Conservation (phyloP, 2,329 filamentous ascomycete genomes). For the Parascedosporium putredinis region DNA sequence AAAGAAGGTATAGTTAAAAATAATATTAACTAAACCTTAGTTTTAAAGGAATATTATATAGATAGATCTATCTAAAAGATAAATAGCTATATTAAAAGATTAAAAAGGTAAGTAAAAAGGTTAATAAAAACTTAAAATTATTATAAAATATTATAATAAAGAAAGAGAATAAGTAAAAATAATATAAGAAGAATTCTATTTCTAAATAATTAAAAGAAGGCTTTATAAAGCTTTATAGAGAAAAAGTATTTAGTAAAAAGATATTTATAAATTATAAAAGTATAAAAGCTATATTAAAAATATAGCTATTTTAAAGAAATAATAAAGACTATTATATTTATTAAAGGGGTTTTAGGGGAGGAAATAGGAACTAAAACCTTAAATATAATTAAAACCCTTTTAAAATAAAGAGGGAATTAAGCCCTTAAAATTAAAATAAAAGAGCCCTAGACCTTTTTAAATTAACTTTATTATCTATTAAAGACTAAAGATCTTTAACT, state of each 20-base stretch:
- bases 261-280: conserved; percentile 8
- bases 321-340: background rate
- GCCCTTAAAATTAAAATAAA: too few species aligned
- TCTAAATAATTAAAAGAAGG: background rate
- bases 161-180: background rate
- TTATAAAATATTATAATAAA: background rate
- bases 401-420: too few species aligned
- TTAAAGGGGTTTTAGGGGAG: background rate
- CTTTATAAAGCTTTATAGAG: conserved; percentile 3
- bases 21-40: background rate
- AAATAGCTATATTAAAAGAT: conserved; percentile 1
- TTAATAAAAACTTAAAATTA: background rate
- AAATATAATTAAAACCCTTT: too few species aligned
- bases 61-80: conserved; percentile 2
- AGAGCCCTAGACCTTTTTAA: too few species aligned
- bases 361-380: too few species aligned
- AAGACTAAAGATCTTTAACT: background rate
- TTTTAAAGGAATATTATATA: conserved; percentile 4
- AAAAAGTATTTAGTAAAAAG: conserved; percentile 11
- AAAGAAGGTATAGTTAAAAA: conserved; percentile 3
- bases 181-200: background rate
- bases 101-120: background rate
- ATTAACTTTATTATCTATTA: background rate
- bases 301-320: background rate
- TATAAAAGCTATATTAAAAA: background rate